Conservation (phyloP, 768 basidiomycete genomes). For the Pisolithus tinctorius region DNA sequence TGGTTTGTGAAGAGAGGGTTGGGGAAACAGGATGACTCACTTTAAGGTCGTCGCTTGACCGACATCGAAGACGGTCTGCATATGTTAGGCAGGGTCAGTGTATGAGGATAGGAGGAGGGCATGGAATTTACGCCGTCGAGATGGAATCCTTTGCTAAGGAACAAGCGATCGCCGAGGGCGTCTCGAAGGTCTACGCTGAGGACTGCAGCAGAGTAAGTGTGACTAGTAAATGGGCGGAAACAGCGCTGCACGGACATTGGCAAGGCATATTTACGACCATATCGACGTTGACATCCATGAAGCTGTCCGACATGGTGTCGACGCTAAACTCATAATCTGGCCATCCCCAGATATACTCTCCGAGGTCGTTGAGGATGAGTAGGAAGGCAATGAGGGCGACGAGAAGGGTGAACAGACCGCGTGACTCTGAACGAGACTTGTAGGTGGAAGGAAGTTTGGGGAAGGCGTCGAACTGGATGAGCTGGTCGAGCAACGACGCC, state of each 20-base stretch:
- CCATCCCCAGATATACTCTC: slow-evolving; percentile 92
- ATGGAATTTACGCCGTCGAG: slow-evolving; percentile 69
- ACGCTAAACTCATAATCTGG: slow-evolving; percentile 86
- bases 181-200: slow-evolving; percentile 87
- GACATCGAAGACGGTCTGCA: slow-evolving; percentile 70
- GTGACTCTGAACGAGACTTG: slow-evolving; percentile 69
- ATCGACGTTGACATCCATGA: slow-evolving; percentile 86
- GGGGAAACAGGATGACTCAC: slow-evolving; percentile 26
- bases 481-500: slow-evolving; percentile 27
- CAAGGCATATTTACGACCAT: slow-evolving; percentile 92
- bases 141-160: slow-evolving; percentile 70
- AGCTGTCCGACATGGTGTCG: slow-evolving; percentile 53
- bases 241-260: slow-evolving; percentile 55
- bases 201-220: slow-evolving; percentile 35
- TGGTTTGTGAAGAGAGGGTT: too few species aligned
- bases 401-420: slow-evolving; percentile 76
- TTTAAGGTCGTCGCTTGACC: slow-evolving; percentile 72
- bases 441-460: slow-evolving; percentile 80
- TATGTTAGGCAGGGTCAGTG: neutral
- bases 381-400: slow-evolving; percentile 60
- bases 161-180: slow-evolving; percentile 87
- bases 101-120: neutral
- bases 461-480: slow-evolving; percentile 79
- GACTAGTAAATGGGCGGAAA: neutral
- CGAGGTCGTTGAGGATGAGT: slow-evolving; percentile 81